Evolutionary conservation across 2,329 filamentous ascomycete species (phyloP).

Genomic region (Metarhizium robertsii): DNA sequence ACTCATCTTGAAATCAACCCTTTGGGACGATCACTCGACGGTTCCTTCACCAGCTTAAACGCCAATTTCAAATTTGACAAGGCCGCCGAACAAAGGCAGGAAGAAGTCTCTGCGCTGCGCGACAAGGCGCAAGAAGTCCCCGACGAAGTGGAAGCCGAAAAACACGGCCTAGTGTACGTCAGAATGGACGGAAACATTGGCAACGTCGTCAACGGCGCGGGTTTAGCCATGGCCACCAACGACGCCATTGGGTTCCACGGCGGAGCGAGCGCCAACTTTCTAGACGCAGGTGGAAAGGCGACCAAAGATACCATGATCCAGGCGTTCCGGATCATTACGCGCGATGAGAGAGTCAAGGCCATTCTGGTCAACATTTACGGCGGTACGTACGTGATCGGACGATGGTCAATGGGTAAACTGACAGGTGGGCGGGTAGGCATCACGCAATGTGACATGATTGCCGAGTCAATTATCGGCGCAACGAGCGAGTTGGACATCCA

Average conservation of each 20-base stretch:
- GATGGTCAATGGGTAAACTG: background rate
- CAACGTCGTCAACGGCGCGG: slow-evolving; percentile 81
- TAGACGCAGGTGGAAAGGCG: slow-evolving; percentile 85
- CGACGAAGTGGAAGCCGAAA: slow-evolving; percentile 29
- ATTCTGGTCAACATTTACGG: slow-evolving; percentile 50
- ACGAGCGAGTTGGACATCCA: slow-evolving; percentile 25
- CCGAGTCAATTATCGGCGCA: slow-evolving; percentile 36
- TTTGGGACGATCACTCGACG: slow-evolving; percentile 19
- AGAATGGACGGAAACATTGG: slow-evolving; percentile 57
- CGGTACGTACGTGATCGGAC: slow-evolving; percentile 15
- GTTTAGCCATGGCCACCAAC: slow-evolving; percentile 84
- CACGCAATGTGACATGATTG: slow-evolving; percentile 41
- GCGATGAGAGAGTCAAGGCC: slow-evolving; percentile 62
- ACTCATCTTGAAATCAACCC: slow-evolving; percentile 34
- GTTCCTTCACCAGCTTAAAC: slow-evolving; percentile 21
- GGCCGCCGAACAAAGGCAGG: slow-evolving; percentile 31
- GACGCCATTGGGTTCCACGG: slow-evolving; percentile 64
- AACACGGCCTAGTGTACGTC: slow-evolving; percentile 71
- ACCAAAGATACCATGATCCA: slow-evolving; percentile 72
- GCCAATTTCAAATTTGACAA: slow-evolving; percentile 39
- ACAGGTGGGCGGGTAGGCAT: slow-evolving; percentile 25
- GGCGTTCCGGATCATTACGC: slow-evolving; percentile 64
- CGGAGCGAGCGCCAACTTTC: slow-evolving; percentile 69
- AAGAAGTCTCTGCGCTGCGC: slow-evolving; percentile 26
- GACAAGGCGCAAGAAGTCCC: slow-evolving; percentile 23